phyloP scores from a whole-genome alignment of 2,329 filamentous ascomycete species.

The Rhytidhysteron rufulum region DNA sequence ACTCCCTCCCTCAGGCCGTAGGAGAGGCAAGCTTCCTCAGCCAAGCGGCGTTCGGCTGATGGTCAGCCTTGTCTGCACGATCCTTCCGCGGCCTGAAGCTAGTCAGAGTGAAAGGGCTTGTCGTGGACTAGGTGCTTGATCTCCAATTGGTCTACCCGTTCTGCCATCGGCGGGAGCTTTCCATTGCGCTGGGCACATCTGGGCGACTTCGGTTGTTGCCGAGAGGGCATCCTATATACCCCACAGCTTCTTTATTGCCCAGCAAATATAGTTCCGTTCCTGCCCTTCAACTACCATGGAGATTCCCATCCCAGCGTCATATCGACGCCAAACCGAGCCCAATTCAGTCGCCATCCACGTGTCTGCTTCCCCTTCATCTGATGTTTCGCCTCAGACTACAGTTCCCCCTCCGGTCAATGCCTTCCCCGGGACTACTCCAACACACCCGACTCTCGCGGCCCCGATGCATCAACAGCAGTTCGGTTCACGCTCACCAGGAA shows the following conservation, averaged over 20 bases:
- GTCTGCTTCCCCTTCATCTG: slow-evolving; percentile 29
- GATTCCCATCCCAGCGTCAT: slow-evolving; percentile 10
- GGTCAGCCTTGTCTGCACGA: slow-evolving; percentile 14
- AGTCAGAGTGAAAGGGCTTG: slow-evolving; percentile 19
- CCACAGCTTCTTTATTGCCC: slow-evolving; percentile 20
- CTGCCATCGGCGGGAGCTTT: slow-evolving; percentile 15
- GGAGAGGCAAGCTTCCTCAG: slow-evolving; percentile 22
- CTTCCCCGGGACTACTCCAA: slow-evolving; percentile 22
- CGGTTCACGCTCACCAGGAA: slow-evolving; percentile 28
- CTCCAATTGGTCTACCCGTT: too few species aligned
- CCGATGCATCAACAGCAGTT: slow-evolving; percentile 19
- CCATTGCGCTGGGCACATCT: slow-evolving; percentile 23
- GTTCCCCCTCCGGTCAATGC: slow-evolving; percentile 30
- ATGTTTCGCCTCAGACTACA: slow-evolving; percentile 28
- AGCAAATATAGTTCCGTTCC: slow-evolving; percentile 8
- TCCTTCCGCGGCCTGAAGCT: slow-evolving; percentile 10
- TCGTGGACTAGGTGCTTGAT: too few species aligned
- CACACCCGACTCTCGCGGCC: slow-evolving; percentile 23
- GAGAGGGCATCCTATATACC: slow-evolving; percentile 23
- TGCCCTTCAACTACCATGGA: slow-evolving; percentile 13
- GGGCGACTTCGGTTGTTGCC: slow-evolving; percentile 32
- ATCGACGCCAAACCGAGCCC: slow-evolving; percentile 12
- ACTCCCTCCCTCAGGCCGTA: slow-evolving; percentile 15
- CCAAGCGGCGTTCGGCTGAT: slow-evolving; percentile 15
- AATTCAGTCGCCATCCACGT: slow-evolving; percentile 19